phyloP scores from a whole-genome alignment of 2,329 filamentous ascomycete species.

The Cordyceps fumosorosea region DNA sequence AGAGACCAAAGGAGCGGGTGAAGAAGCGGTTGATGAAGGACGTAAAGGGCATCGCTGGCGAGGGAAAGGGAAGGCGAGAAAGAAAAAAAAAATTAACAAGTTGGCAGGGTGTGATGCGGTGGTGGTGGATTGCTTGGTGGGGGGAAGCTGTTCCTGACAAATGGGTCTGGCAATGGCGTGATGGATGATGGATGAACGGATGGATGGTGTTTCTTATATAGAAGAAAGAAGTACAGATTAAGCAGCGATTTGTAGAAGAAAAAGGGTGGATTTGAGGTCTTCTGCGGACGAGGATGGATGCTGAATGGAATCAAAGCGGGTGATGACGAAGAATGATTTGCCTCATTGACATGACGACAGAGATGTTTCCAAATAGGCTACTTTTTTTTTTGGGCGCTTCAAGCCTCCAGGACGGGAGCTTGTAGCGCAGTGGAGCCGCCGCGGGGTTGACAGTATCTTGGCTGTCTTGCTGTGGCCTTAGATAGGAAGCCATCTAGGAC shows the following conservation, averaged over 20 bases:
- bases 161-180: background rate
- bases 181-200: background rate
- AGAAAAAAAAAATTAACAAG: too few species aligned
- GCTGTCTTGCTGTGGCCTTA: background rate
- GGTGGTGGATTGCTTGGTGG: background rate
- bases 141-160: background rate
- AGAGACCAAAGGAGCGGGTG: constrained; percentile 4
- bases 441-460: constrained; percentile 4
- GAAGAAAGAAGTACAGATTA: too few species aligned
- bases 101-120: too few species aligned
- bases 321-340: too few species aligned
- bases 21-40: constrained; percentile 7
- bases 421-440: background rate
- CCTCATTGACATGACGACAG: too few species aligned
- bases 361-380: too few species aligned
- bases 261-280: too few species aligned
- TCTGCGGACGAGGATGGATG: too few species aligned
- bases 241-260: too few species aligned
- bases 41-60: background rate
- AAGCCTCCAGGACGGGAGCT: background rate
- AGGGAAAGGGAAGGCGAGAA: background rate
- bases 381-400: background rate
- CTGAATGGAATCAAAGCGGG: too few species aligned
- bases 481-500: too few species aligned
- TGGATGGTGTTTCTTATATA: too few species aligned